Conservation (phyloP, 2,329 filamentous ascomycete species). For the Cercospora sp. region DNA sequence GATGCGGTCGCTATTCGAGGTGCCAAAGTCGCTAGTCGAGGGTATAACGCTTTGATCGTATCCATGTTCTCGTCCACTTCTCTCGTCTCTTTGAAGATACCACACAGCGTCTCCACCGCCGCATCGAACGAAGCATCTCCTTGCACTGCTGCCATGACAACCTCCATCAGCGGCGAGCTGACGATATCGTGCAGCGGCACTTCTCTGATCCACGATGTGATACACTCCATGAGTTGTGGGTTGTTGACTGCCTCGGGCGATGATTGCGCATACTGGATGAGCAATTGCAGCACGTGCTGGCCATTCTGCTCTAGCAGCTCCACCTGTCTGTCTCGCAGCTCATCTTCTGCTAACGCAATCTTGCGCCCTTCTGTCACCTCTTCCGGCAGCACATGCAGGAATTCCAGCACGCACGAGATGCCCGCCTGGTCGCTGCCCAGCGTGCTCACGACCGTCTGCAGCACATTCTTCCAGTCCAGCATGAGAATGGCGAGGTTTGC, state of each 20-base stretch:
- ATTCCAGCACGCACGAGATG: slow-evolving; percentile 88
- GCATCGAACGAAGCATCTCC: slow-evolving; percentile 78
- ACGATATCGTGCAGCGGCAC: slow-evolving; percentile 82
- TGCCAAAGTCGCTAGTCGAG: slow-evolving; percentile 71
- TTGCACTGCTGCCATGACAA: slow-evolving; percentile 75
- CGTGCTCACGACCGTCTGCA: slow-evolving; percentile 75
- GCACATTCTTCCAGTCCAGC: slow-evolving; percentile 90
- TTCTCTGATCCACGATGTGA: slow-evolving; percentile 94
- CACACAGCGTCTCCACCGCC: slow-evolving; percentile 88
- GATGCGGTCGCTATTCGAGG: slow-evolving; percentile 74
- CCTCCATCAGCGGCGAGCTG: slow-evolving; percentile 77
- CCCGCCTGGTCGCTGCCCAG: slow-evolving; percentile 75
- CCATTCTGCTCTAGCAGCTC: slow-evolving; percentile 91
- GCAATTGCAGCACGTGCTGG: slow-evolving; percentile 77
- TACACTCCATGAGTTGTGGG: slow-evolving; percentile 88
- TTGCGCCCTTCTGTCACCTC: slow-evolving; percentile 99
- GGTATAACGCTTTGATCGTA: slow-evolving; percentile 79
- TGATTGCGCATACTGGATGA: slow-evolving; percentile 88
- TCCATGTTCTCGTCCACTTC: slow-evolving; percentile 89
- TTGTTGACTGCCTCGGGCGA: slow-evolving; percentile 86
- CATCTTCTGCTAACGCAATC: slow-evolving; percentile 98
- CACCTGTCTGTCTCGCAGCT: slow-evolving; percentile 78
- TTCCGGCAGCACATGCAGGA: slow-evolving; percentile 93
- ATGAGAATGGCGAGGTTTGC: slow-evolving; percentile 95
- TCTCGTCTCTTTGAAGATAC: slow-evolving; percentile 85